Conservation (phyloP, 441 rosid species). For the Gossypium armourianum region DNA sequence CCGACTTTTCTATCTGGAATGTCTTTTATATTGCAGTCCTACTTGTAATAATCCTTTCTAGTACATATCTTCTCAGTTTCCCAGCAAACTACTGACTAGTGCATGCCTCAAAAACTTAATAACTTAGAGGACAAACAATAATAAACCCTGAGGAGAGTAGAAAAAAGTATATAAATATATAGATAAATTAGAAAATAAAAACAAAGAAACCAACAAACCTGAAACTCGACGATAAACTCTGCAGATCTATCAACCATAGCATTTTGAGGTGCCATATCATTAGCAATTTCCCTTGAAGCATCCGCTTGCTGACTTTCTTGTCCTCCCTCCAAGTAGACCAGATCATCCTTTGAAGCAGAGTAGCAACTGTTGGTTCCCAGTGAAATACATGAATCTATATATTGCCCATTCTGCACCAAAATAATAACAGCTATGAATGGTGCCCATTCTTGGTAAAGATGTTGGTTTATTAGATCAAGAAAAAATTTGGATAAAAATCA, state of each 20-base stretch:
- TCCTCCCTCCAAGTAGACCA: constrained; percentile 47
- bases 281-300: constrained; percentile 29
- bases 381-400: constrained; percentile 73
- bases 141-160: not conserved
- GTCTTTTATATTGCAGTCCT: not conserved
- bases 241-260: constrained; percentile 35
- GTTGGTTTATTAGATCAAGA: constrained; percentile 1
- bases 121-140: not conserved
- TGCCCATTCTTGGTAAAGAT: not conserved
- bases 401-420: constrained; percentile 59
- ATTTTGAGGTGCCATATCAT: constrained; percentile 32
- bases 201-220: constrained; percentile 36
- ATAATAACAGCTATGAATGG: constrained; percentile 14
- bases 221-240: constrained; percentile 65
- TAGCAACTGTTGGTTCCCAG: constrained; percentile 77
- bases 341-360: constrained; percentile 56
- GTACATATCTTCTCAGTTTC: not conserved
- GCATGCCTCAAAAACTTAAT: not conserved
- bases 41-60: not conserved
- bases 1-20: not conserved
- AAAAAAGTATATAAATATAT: not conserved
- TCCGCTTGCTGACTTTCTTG: constrained; percentile 29
- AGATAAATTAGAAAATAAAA: not conserved
- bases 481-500: not conserved
- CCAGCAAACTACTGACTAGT: not conserved